Conservation (phyloP, 2,329 filamentous ascomycete genomes). For the Penicillium janthinellum region DNA sequence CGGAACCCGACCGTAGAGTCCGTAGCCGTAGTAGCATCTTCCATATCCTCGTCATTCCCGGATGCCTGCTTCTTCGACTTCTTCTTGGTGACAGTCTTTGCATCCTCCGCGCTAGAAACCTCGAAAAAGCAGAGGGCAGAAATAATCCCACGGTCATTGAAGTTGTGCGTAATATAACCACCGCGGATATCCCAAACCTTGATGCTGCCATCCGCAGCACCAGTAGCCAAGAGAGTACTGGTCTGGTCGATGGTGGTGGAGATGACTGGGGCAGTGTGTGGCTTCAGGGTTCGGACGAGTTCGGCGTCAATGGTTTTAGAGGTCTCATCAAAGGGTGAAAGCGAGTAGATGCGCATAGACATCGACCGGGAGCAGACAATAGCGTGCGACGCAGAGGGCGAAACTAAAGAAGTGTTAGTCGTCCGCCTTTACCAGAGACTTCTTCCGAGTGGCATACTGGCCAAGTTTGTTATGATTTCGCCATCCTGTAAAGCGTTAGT, state of each 20-base stretch:
- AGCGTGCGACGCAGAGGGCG: constrained; percentile 83
- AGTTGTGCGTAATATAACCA: constrained; percentile 91
- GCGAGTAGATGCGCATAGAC: constrained; percentile 86
- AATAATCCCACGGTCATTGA: constrained; percentile 87
- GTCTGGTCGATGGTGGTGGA: constrained; percentile 83
- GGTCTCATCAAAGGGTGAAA: constrained; percentile 61
- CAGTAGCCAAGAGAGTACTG: constrained; percentile 86
- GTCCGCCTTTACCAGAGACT: neutral
- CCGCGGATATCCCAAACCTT: constrained; percentile 95
- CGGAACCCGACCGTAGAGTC: constrained; percentile 66
- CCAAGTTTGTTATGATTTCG: constrained; percentile 50
- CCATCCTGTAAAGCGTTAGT: constrained; percentile 61
- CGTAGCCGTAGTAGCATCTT: constrained; percentile 44
- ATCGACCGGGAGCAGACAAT: constrained; percentile 93
- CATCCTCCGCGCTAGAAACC: constrained; percentile 54
- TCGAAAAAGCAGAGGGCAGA: constrained; percentile 93
- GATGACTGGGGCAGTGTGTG: constrained; percentile 86
- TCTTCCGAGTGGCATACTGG: constrained; percentile 36
- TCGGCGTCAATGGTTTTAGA: constrained; percentile 64
- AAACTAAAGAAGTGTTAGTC: constrained; percentile 58
- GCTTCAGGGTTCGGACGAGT: constrained; percentile 79
- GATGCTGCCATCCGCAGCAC: constrained; percentile 87
- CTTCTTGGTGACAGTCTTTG: constrained; percentile 47
- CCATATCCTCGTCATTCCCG: constrained; percentile 43
- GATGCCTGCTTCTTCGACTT: constrained; percentile 43